A percentile compares a stretch with the other conserved stretches of the same genome.
phyloP scores from a whole-genome alignment of 164 flowering plant species.

The Echeveria elegans region DNA sequence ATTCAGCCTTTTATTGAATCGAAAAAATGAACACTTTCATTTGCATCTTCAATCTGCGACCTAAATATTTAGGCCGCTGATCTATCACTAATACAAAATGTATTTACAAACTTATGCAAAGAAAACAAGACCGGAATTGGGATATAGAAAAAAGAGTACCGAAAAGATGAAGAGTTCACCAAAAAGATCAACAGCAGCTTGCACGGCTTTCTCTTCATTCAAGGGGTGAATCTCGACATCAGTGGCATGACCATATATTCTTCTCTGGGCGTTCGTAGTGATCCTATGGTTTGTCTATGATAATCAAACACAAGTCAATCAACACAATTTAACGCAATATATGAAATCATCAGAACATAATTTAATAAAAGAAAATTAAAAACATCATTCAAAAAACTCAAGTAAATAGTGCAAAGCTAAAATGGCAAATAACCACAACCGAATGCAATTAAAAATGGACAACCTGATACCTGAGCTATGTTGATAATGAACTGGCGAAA shows the following conservation, averaged over 20 bases:
- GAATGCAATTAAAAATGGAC: neutral
- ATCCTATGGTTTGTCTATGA: conserved; percentile 64
- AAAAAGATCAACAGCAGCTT: conserved; percentile 80
- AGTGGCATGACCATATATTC: conserved; percentile 79
- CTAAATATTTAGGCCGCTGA: neutral
- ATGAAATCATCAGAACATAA: no score
- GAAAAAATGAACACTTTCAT: no score
- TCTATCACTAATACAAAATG: neutral
- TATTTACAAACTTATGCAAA: neutral
- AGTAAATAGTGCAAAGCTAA: no score
- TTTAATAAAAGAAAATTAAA: no score
- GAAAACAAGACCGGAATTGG: no score
- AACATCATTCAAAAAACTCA: no score
- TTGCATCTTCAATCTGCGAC: no score
- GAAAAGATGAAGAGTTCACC: conserved; percentile 80
- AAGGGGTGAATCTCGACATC: conserved; percentile 79
- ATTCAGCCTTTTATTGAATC: no score
- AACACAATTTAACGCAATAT: no score
- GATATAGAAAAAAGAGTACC: conserved; percentile 29
- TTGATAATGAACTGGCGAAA: conserved; percentile 53
- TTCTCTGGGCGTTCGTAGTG: conserved; percentile 65
- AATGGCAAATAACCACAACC: neutral
- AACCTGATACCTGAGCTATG: conserved; percentile 57
- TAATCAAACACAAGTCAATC: neutral
- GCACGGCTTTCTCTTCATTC: conserved; percentile 93